Evolutionary conservation across 805 yeast species (phyloP).

Genomic region (Myxozyma lipomycoides): DNA sequence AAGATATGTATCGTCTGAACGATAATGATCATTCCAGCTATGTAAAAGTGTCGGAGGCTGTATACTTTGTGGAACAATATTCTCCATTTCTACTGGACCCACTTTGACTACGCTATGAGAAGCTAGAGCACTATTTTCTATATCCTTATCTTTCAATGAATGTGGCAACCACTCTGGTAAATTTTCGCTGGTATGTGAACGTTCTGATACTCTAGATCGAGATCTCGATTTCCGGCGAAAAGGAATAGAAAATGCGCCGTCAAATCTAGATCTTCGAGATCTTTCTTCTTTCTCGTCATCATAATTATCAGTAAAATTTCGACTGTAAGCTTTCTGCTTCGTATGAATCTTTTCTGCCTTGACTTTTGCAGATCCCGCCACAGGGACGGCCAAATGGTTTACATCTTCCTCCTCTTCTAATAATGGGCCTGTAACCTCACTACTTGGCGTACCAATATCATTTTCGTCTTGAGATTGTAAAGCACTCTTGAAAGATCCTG

Average conservation of each 20-base stretch:
- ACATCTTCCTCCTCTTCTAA: neutral
- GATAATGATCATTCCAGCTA: conserved; percentile 30
- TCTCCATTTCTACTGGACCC: conserved; percentile 47
- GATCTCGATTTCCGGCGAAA: conserved; percentile 10
- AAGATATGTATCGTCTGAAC: conserved; percentile 28
- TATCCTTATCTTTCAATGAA: conserved; percentile 1
- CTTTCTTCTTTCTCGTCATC: neutral
- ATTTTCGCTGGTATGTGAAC: conserved; percentile 10
- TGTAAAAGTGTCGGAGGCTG: conserved; percentile 38
- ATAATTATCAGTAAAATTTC: neutral
- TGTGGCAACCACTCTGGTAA: conserved; percentile 21
- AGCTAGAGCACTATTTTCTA: neutral
- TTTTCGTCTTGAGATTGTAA: conserved; percentile 4
- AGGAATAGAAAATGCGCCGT: conserved; percentile 10
- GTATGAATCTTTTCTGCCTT: no score
- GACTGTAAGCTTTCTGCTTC: neutral
- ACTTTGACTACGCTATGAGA: neutral
- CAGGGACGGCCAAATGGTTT: no score
- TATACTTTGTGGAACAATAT: conserved; percentile 33
- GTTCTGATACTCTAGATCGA: conserved; percentile 5
- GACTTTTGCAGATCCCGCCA: no score
- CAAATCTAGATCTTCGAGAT: conserved; percentile 1
- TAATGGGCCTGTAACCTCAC: neutral
- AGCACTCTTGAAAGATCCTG: conserved; percentile 12
- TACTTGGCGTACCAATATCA: neutral